Evolutionary conservation across 2,329 filamentous ascomycete species (phyloP).

Genomic region (Cadophora sp.): DNA sequence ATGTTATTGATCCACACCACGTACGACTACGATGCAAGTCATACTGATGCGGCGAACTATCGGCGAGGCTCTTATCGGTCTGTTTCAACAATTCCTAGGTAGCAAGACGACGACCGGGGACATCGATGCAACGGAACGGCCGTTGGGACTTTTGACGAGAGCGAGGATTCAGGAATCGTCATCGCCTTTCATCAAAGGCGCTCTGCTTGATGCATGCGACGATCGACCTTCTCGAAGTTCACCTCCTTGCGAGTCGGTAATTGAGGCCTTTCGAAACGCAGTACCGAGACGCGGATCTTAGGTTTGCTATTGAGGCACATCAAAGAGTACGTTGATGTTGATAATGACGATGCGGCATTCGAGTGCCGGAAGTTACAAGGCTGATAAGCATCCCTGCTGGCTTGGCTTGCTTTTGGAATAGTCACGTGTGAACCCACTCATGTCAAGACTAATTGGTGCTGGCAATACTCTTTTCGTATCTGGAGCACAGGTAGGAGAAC

Average conservation of each 20-base stretch:
- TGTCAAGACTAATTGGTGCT: neutral
- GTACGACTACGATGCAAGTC: constrained; percentile 20
- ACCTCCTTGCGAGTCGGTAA: neutral
- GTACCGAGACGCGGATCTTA: too few species aligned
- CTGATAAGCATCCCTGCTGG: neutral
- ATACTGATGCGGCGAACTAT: constrained; percentile 4
- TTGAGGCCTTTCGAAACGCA: neutral
- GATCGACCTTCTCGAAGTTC: too few species aligned
- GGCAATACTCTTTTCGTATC: too few species aligned
- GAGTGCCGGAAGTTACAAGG: neutral
- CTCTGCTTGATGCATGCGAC: neutral
- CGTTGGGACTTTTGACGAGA: neutral
- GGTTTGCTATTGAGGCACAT: neutral
- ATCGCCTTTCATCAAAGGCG: neutral
- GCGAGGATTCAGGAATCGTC: neutral
- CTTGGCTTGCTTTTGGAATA: neutral
- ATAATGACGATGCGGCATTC: neutral
- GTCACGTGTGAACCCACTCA: neutral
- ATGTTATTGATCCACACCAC: constrained; percentile 22
- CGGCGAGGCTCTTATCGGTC: constrained; percentile 23
- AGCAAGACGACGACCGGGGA: neutral
- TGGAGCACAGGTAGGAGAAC: neutral
- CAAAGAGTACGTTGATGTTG: neutral
- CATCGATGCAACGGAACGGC: neutral
- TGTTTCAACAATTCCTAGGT: neutral